Conservation (phyloP, 2,329 filamentous ascomycete genomes). For the Ascochyta clinopodiicola region DNA sequence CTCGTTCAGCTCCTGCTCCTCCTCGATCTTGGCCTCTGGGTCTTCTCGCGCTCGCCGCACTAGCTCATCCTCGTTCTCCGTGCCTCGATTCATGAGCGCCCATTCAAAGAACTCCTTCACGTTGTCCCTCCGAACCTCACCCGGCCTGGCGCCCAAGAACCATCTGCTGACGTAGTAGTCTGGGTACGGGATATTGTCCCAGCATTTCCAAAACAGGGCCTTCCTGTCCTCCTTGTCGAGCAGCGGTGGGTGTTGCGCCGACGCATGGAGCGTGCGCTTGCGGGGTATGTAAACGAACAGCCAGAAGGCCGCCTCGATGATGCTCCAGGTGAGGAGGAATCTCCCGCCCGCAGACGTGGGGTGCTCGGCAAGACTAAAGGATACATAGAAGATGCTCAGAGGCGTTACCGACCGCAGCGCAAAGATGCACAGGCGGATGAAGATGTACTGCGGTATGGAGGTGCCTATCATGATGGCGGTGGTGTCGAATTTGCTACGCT, state of each 20-base stretch:
- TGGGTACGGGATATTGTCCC: conserved; percentile 61
- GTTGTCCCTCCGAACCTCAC: conserved; percentile 71
- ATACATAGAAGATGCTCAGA: conserved; percentile 56
- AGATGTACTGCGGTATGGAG: conserved; percentile 48
- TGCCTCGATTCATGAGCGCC: conserved; percentile 67
- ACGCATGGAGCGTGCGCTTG: conserved; percentile 58
- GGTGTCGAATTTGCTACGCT: background rate
- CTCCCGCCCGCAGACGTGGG: conserved; percentile 34
- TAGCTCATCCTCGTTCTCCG: conserved; percentile 41
- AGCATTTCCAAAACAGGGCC: conserved; percentile 64
- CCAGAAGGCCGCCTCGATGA: conserved; percentile 63
- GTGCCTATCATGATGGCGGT: conserved; percentile 49
- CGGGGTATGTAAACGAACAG: conserved; percentile 61
- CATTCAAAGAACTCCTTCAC: conserved; percentile 71
- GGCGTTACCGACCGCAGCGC: conserved; percentile 59
- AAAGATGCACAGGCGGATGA: conserved; percentile 58
- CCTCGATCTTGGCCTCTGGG: conserved; percentile 30
- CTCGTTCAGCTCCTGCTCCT: conserved; percentile 61
- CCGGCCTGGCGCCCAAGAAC: conserved; percentile 67
- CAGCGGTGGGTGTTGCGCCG: conserved; percentile 58
- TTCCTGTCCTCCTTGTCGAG: conserved; percentile 58
- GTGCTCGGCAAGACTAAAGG: conserved; percentile 46
- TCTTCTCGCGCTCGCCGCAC: conserved; percentile 19
- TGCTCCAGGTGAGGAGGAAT: conserved; percentile 53
- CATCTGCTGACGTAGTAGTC: conserved; percentile 67